Conservation (phyloP, 352 stramenopile species). For the Aphanomyces euteiches region DNA sequence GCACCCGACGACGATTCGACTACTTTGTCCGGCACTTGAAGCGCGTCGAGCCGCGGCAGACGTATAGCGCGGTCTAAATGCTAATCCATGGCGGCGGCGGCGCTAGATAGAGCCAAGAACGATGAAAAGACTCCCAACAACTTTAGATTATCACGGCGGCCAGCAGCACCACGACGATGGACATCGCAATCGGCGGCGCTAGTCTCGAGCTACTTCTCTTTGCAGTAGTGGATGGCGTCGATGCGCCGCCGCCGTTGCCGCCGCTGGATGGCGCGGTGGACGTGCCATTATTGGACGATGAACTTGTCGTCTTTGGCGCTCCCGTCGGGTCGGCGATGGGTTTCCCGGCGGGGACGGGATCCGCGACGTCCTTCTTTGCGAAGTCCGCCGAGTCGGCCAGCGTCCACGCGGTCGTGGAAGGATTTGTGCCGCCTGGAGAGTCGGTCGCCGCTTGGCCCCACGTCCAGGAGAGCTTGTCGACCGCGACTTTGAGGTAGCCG, state of each 20-base stretch:
- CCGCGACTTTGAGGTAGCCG: conserved; percentile 61
- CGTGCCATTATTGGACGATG: neutral
- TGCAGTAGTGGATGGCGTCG: too few relatives aligned
- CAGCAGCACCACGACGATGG: too few relatives aligned
- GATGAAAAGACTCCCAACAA: too few relatives aligned
- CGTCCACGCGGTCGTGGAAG: neutral
- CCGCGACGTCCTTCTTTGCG: conserved; percentile 2
- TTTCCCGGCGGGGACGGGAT: neutral
- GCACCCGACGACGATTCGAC: conserved; percentile 7
- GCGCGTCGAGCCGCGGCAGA: neutral
- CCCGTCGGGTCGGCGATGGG: conserved; percentile 1
- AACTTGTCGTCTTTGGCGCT: neutral
- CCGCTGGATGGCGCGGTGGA: too few relatives aligned
- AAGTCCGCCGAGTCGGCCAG: conserved; percentile 4
- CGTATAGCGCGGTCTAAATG: neutral
- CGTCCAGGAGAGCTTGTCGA: conserved; percentile 35
- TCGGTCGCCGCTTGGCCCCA: conserved; percentile 13
- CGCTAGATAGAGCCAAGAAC: too few relatives aligned
- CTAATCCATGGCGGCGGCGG: neutral
- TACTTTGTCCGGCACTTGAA: conserved; percentile 24
- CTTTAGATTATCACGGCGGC: too few relatives aligned
- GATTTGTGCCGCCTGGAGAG: neutral
- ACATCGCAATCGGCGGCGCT: too few relatives aligned
- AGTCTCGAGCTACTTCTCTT: too few relatives aligned
- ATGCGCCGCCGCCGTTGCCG: too few relatives aligned